phyloP scores from a whole-genome alignment of 2,329 filamentous ascomycete genomes.

The Thelonectria blattea region DNA sequence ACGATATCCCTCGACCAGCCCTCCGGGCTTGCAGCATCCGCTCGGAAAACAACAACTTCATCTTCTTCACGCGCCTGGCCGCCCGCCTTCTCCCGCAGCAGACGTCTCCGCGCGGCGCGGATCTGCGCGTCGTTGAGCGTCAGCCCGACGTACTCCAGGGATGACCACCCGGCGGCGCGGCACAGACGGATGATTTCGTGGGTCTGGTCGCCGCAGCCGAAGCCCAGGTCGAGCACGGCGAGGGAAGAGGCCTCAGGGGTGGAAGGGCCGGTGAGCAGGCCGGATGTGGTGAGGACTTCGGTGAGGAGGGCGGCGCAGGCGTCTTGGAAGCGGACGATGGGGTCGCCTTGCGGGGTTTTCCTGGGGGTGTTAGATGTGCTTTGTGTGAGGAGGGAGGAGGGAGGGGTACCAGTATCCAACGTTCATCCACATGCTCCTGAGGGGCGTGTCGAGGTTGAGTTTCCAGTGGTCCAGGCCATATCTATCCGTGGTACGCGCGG shows the following conservation, averaged over 20 bases:
- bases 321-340: conserved; percentile 47
- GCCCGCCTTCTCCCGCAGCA: conserved; percentile 34
- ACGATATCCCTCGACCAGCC: conserved; percentile 45
- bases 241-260: conserved; percentile 27
- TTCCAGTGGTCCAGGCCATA: conserved; percentile 63
- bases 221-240: conserved; percentile 59
- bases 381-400: not conserved
- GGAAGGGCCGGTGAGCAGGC: conserved; percentile 40
- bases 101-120: conserved; percentile 42
- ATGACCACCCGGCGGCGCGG: conserved; percentile 25
- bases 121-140: conserved; percentile 56
- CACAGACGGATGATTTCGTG: conserved; percentile 48
- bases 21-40: conserved; percentile 55
- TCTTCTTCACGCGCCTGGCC: conserved; percentile 16
- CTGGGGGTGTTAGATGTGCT: conserved; percentile 26
- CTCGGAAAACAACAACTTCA: conserved; percentile 51
- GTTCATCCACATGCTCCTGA: conserved; percentile 67
- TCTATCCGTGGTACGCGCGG: conserved; percentile 39
- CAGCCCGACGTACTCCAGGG: conserved; percentile 58
- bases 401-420: conserved; percentile 61
- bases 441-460: conserved; percentile 56
- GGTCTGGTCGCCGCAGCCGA: conserved; percentile 66
- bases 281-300: conserved; percentile 52
- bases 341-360: conserved; percentile 39
- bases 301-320: conserved; percentile 57